Base-by-base conservation (phyloP, 257 asterid genomes). In the Nicotiana obtusifolia region DNA sequence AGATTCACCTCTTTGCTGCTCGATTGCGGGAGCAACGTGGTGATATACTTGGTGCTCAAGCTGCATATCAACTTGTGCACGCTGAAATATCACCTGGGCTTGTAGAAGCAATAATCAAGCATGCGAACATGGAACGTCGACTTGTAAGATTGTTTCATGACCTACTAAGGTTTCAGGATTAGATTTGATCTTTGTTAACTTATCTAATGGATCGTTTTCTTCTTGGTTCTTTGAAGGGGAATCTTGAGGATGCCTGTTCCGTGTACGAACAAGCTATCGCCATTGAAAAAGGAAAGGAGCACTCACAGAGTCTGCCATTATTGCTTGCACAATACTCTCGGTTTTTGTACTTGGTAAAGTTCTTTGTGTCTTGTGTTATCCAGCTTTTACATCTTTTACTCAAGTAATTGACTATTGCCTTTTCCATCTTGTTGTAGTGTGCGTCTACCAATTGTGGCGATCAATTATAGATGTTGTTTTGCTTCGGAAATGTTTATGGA, bases 1-100 rank as follows among this genome's bases (percentile, higher is more conserved):
- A 94, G 91, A 96, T 96, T 85, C 98, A 96, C 86, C 89, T 96
- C 19, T 96, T 96, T 84, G 92, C 97, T 86, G 98, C 98, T 78
- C 90, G 94, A 78, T 93, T 96, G 83, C 91, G 89, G 77, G 99
- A 94, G 88, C 97, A 94, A 84, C 97, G 88, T 80, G 92, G 87
- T 19, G 98, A 96, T 84, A 86, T 93, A 60, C 83, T 94, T 31
- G 98, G 97, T 84, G 98, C 99, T 68, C 94, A 91, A 52, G 93
- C 98, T 85, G 90, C 99, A 64, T 96, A 93, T 89, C 98, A 93
- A 85, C 95, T 90, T 80, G 97, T 96, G 83, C 99, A 96, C 81
- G 81, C 94, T 79, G 98, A 93, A 86, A 93, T 94, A 85, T 90
- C 99, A 60, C 99, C 98, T 26, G 99, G 99, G 65, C 99, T 94